Percentiles rank a stretch among this genome's conserved stretches.
Conservation (phyloP, 1,284 basidiomycete species). For the Ganoderma boninense region DNA sequence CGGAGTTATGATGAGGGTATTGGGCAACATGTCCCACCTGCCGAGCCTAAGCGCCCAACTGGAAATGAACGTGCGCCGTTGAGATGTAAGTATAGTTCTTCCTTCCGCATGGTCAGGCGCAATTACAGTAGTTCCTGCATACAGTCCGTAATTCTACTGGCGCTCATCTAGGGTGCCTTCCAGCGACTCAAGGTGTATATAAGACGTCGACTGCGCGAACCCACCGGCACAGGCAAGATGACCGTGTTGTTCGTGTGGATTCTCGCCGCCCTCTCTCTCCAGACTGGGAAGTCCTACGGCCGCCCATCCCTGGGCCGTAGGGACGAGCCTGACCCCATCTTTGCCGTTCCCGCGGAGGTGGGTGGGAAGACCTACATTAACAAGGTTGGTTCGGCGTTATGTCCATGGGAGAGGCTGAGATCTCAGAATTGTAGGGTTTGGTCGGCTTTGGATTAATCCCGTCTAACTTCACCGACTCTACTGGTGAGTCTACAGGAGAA, state of each 20-base stretch:
- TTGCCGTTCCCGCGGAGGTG: constrained; percentile 32
- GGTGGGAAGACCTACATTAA: constrained; percentile 40
- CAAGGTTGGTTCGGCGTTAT: constrained; percentile 33
- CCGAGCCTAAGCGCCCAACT: neutral
- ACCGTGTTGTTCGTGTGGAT: constrained; percentile 11
- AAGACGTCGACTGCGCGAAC: neutral
- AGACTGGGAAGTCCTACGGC: constrained; percentile 12
- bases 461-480: constrained; percentile 46
- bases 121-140: neutral
- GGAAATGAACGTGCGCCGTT: neutral
- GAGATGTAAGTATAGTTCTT: neutral
- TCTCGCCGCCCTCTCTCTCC: constrained; percentile 19
- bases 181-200: constrained; percentile 4
- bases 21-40: neutral
- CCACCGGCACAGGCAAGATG: constrained; percentile 1
- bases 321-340: constrained; percentile 34
- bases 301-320: constrained; percentile 6
- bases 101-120: constrained; percentile 2
- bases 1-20: neutral
- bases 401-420: constrained; percentile 8
- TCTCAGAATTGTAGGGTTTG: constrained; percentile 39
- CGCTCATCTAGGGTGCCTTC: neutral
- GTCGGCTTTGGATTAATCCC: constrained; percentile 50
- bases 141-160: neutral
- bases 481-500: constrained; percentile 34